These are phyloP conservation scores for Elaeagnus macrophylla DNA, from an alignment of 306 rosid species.

Conservation along the genomic window DNA sequence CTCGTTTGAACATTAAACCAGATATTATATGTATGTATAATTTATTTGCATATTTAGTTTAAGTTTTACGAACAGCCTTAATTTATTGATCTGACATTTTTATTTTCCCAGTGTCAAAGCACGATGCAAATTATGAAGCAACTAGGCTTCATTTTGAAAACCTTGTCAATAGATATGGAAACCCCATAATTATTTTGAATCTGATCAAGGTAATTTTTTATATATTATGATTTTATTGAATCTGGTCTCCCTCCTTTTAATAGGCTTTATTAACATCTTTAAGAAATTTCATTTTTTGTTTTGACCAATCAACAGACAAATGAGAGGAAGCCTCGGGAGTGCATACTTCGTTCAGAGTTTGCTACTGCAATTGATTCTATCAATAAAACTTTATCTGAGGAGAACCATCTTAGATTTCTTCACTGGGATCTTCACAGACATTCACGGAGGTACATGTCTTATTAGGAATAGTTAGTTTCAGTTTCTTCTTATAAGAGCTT, in stretches of 20 bases:
- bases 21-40: constrained; percentile 80
- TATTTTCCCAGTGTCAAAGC: constrained; percentile 59
- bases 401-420: constrained; percentile 60
- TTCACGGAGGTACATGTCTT: constrained; percentile 37
- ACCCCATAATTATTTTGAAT: constrained; percentile 86
- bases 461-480: not conserved
- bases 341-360: constrained; percentile 79
- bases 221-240: too few species aligned
- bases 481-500: constrained; percentile 7
- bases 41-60: constrained; percentile 9
- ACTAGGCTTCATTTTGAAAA: constrained; percentile 94
- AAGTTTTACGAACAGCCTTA: not conserved
- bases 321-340: constrained; percentile 87
- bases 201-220: constrained; percentile 66
- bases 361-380: constrained; percentile 70
- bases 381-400: constrained; percentile 51
- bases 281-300: not conserved
- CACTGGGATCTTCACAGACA: constrained; percentile 89
- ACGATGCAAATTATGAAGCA: constrained; percentile 64
- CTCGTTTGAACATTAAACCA: constrained; percentile 86
- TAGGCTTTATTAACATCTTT: not conserved
- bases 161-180: constrained; percentile 84
- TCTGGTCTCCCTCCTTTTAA: not conserved
- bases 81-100: constrained; percentile 20
- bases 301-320: constrained; percentile 37